Base-by-base conservation (phyloP, 306 rosid species). In the Prunus mongolica region DNA sequence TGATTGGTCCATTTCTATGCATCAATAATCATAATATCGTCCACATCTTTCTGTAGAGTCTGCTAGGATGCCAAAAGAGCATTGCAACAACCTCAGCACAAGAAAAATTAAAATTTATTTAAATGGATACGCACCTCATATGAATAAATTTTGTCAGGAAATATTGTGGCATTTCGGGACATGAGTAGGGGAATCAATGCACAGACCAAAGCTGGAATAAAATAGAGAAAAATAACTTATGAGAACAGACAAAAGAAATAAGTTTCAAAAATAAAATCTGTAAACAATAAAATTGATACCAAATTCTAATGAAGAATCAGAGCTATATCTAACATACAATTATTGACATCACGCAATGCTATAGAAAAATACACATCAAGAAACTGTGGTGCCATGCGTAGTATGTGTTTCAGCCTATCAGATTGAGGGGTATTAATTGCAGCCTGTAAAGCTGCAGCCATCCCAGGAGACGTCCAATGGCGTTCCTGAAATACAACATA, bases 401-500 rank as follows among this genome's bases (percentile, higher is more conserved):
- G 93, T 70, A 79, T 84, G 77, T 89, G 81, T 78, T 92, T 90
- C 78, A 92, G 88, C 91, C 92, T 89, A 78, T 88, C 89, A 75
- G 98, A 90, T 83, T 81, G 96, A 75, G 96, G 87, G 79, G 71
- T 82, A 80, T 81, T 88, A 72, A 84, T 87, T 65, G 93, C 90
- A 68, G 87, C 74, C 85, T 88, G 90, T 58, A 95, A 74, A 56
- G 83, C 77, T 47, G 92, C 76, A 41, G 88, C 76, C 89, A 95
- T 88, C 80, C 82, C 95, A 49, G 97, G 97, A 87, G 98, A 95
- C 51, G 88, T 85, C 98, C 96, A 92, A 81, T 89, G 98, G 60
- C 98, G 97, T 80, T 92, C 98, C 98, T 95, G 89, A 79, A 78
- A 76, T 57, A 78, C 9, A 52, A 71, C 44, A 82, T 47, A 66